Base-by-base conservation (phyloP, 176 grass and related monocot species). In the Saccharum officinarum region DNA sequence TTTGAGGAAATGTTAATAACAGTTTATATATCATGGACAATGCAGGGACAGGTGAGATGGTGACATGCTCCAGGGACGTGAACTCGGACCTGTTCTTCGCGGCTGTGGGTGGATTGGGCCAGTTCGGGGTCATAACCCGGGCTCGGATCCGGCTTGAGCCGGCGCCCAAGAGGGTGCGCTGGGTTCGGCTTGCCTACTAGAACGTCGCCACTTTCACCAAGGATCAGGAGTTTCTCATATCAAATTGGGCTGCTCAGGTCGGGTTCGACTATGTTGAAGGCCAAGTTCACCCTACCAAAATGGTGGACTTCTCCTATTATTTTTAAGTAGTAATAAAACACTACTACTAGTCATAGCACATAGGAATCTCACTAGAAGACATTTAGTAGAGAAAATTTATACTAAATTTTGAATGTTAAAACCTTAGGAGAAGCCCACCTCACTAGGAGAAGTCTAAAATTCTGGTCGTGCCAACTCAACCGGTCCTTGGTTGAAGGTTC, bases 201-300 rank as follows among this genome's bases (percentile, higher is more conserved):
- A 71, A 94, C 1, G 71, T 88, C 49, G 55, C 1, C 11, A 1
- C 25, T 0, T 94, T 94, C 85, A 92, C 89, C 4, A 68, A 44
- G 22, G 89, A 94, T 49, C 89, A 94, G 9, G 89, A 94, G 49
- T 17, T 67, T 9, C 82, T 94, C 49, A 86, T 94, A 57, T 92
- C 92, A 5, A 54, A 78, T 2, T 12, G 2, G 1, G 54, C 78
- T 1, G 3, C 26, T 0, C 10, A 84, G 0, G 34, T n/a, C 4
- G 36, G 81, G 1, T 92, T 97, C 10, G 80, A 97, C 64, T 97
- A 88, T 30, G 60, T 97, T 1, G 92, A 97, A 80, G 92, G 94
- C 8, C 87, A 90, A n/a, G 75, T 97, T n/a, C n/a, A n/a, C n/a
- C n/a, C n/a, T n/a, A n/a, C n/a, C n/a, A n/a, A n/a, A n/a, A n/a